phyloP scores from a whole-genome alignment of 202 grass and related monocot genomes.

The Panicum virgatum region DNA sequence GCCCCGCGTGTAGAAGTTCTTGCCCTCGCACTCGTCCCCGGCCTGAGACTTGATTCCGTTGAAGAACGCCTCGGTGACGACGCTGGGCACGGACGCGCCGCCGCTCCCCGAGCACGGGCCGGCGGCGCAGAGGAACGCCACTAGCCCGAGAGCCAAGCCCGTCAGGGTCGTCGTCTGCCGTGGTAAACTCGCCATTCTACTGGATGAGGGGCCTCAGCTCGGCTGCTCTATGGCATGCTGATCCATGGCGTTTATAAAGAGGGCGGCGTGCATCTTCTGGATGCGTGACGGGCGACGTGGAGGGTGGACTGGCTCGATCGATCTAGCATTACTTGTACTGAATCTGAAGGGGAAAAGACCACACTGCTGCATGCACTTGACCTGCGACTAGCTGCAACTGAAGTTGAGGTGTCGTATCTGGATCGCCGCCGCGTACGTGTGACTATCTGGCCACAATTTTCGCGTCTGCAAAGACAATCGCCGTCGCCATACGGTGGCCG shows the following conservation, averaged over 20 bases:
- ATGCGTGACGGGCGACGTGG: neutral
- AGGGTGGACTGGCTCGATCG: neutral
- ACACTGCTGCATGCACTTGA: no score
- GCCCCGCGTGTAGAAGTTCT: constrained; percentile 56
- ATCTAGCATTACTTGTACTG: neutral
- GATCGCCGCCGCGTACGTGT: neutral
- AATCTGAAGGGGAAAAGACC: no score
- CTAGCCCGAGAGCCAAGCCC: neutral
- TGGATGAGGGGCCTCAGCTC: neutral
- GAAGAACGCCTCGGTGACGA: constrained; percentile 66
- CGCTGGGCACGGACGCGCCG: constrained; percentile 39
- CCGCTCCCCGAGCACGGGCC: neutral
- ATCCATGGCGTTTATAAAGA: neutral
- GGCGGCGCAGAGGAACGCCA: neutral
- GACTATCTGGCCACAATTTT: neutral
- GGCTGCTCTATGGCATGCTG: neutral
- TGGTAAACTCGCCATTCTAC: neutral
- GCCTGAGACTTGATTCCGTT: constrained; percentile 56
- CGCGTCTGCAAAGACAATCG: neutral
- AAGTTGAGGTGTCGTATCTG: neutral
- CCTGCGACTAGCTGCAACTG: neutral
- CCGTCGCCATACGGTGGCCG: neutral
- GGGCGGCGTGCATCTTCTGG: neutral
- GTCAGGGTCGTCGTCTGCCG: neutral
- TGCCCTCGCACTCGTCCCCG: constrained; percentile 42